phyloP scores from a whole-genome alignment of 2,329 filamentous ascomycete genomes.

The Karstenula rhodostoma region DNA sequence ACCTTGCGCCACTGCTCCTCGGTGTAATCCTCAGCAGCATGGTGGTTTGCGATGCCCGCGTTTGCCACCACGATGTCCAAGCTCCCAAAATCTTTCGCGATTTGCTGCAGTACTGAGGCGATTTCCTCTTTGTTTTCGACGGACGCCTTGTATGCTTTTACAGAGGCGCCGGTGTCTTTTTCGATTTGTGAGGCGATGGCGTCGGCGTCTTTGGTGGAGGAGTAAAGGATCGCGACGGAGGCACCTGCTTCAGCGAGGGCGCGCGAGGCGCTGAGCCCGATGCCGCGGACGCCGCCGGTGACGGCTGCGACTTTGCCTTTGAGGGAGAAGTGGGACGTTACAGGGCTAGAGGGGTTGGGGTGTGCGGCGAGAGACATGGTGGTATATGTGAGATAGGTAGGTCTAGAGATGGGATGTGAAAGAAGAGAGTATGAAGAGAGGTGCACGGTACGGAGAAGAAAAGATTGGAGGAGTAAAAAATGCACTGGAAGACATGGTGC shows the following conservation, averaged over 20 bases:
- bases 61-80: constrained; percentile 53
- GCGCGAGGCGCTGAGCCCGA: constrained; percentile 53
- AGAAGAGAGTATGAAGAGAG: background rate
- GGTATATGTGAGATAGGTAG: background rate
- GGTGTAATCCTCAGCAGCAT: constrained; percentile 77
- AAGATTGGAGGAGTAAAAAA: background rate
- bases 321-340: constrained; percentile 24
- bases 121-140: constrained; percentile 27
- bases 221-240: constrained; percentile 45
- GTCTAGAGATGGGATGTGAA: background rate
- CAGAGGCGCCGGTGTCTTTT: constrained; percentile 19
- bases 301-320: constrained; percentile 49
- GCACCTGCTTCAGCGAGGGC: constrained; percentile 47
- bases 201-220: constrained; percentile 23
- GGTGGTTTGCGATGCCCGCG: constrained; percentile 51
- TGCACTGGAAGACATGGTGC: background rate
- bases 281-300: constrained; percentile 59
- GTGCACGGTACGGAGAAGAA: background rate
- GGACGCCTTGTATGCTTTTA: constrained; percentile 26
- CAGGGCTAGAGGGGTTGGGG: constrained; percentile 13
- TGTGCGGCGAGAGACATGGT: constrained; percentile 35
- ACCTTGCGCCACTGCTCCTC: constrained; percentile 78
- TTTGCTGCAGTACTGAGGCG: constrained; percentile 23
- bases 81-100: constrained; percentile 45
- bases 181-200: constrained; percentile 25